Base-by-base conservation (phyloP, 2,329 filamentous ascomycete genomes). In the Curvularia sp. region DNA sequence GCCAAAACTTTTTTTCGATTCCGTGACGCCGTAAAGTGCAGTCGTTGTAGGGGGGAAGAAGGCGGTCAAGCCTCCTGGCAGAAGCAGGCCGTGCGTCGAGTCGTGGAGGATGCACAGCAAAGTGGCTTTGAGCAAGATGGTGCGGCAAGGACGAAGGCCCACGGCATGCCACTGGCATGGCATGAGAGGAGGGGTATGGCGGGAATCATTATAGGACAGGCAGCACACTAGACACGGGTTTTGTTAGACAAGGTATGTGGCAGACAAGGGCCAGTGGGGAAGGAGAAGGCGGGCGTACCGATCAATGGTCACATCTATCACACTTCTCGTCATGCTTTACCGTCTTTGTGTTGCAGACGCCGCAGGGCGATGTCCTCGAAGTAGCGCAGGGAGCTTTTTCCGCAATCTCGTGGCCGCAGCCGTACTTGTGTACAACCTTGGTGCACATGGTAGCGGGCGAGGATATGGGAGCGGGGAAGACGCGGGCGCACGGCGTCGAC, bases 261-360 rank as follows among this genome's bases (percentile, higher is more conserved):
- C 63, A 57, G 46, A 51, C 53, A 48, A 46, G 54, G 57, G 22
- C 31, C 50, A 9, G 28, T 7, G 5, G 38, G 35, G 12, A 33
- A 3, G 55, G 42, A 49, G 3, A 48, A 42, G 60, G 46, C 41
- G 61, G 62, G 41, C 30, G 64, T 74, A 77, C 75, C 73, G 72
- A 73, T 76, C 76, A 81, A 64, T 77, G 77, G 61, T 80, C 79
- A 66, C 81, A 83, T 43, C 69, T 68, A 61, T 79, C 76, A 62
- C 81, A 83, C 64, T 80, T 81, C 61, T 80, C 78, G 52, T 80
- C 79, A 68, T 83, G 80, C 66, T 79, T 79, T 71, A 83, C 75
- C 18, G 69, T 75, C 64, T 79, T 80, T 58, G 75, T 75, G 58
- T 78, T 81, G 64, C 74, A 66, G 53, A 75, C 76, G 53, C 69